Percentiles rank a stretch among this genome's conserved stretches.
phyloP scores from a whole-genome alignment of 2,329 filamentous ascomycete species.

The Aureobasidium uvarum region DNA sequence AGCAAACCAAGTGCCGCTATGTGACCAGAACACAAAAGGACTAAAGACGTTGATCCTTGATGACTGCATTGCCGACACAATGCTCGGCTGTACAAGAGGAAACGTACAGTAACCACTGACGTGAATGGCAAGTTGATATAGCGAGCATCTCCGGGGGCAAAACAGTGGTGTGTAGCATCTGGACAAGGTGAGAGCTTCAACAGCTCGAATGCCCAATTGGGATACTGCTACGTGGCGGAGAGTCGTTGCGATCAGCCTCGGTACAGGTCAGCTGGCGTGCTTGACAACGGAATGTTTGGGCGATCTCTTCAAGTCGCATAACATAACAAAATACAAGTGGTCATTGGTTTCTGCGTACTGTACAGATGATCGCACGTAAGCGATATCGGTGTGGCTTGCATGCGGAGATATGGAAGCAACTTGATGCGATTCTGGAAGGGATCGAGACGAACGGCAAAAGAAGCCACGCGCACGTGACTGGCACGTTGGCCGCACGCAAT shows the following conservation, averaged over 20 bases:
- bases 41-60: neutral
- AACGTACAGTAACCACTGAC: constrained; percentile 1
- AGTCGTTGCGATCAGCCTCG: neutral
- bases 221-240: neutral
- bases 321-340: neutral
- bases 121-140: neutral
- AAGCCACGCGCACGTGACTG: neutral
- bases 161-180: constrained; percentile 1
- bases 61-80: neutral
- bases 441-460: neutral
- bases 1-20: constrained; percentile 16
- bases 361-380: neutral
- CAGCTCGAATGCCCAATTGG: neutral
- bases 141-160: neutral
- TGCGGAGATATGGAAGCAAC: constrained; percentile 6
- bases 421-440: neutral
- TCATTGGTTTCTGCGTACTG: neutral
- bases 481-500: neutral
- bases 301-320: constrained; percentile 6
- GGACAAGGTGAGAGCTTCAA: neutral
- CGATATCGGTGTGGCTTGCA: constrained; percentile 24
- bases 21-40: neutral
- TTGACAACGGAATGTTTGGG: constrained; percentile 4
- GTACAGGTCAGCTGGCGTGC: constrained; percentile 15
- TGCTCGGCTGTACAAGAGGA: neutral